Evolutionary conservation across 2,329 filamentous ascomycete genomes (phyloP).

Genomic region (Fusarium liriodendri): DNA sequence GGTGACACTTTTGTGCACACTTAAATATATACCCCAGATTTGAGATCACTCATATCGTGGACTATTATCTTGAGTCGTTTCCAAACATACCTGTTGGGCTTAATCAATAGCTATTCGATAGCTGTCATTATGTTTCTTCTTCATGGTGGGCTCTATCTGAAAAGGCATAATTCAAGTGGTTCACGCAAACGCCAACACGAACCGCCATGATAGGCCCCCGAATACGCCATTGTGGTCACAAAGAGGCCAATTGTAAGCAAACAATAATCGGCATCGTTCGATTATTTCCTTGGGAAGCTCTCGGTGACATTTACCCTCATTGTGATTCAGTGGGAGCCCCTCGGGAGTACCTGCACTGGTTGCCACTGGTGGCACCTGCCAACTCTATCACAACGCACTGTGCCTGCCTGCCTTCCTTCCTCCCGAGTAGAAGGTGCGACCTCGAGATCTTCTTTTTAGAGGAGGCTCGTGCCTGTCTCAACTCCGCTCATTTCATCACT

Average conservation of each 20-base stretch:
- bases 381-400: conserved; percentile 18
- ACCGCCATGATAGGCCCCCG: neutral
- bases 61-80: neutral
- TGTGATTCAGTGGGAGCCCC: conserved; percentile 21
- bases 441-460: neutral
- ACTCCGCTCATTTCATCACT: neutral
- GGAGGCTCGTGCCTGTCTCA: neutral
- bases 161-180: neutral
- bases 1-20: neutral
- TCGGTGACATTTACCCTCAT: neutral
- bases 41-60: conserved; percentile 10
- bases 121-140: neutral
- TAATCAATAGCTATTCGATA: neutral
- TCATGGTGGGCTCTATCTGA: neutral
- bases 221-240: neutral
- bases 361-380: conserved; percentile 35
- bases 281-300: neutral
- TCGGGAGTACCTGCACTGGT: conserved; percentile 2
- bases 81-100: neutral
- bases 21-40: neutral
- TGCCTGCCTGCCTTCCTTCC: conserved; percentile 1
- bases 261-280: neutral
- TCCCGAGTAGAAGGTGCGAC: neutral
- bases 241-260: neutral
- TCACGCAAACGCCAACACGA: neutral